A percentile compares a stretch with the other conserved stretches of the same genome.
These are phyloP conservation scores for Hyphopichia fennica DNA, from an alignment of 1,139 yeast genomes.

Conservation along the genomic window DNA sequence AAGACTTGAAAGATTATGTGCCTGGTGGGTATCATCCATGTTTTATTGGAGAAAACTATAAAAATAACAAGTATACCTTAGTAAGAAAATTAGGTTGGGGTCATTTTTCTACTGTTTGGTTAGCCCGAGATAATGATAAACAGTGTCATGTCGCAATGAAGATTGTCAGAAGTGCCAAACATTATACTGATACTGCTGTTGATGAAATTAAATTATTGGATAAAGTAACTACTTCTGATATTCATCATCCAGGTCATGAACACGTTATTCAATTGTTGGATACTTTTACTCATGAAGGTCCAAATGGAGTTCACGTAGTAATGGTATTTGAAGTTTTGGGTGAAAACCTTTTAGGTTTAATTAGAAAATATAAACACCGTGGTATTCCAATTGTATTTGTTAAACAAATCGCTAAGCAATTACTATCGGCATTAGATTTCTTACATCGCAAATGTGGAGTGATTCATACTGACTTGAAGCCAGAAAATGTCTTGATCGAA, in stretches of 20 bases:
- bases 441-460: constrained; percentile 86
- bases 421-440: constrained; percentile 74
- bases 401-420: constrained; percentile 78
- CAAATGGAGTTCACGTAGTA: constrained; percentile 74
- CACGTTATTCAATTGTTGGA: constrained; percentile 68
- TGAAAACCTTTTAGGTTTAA: constrained; percentile 71
- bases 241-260: constrained; percentile 64
- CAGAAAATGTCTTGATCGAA: constrained; percentile 83
- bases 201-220: constrained; percentile 75
- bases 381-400: constrained; percentile 76
- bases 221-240: constrained; percentile 42
- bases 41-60: constrained; percentile 69
- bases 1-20: constrained; percentile 66
- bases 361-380: constrained; percentile 64
- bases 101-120: constrained; percentile 52
- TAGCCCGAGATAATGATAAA: constrained; percentile 53
- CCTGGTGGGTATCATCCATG: constrained; percentile 91
- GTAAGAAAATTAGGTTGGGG: constrained; percentile 71
- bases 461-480: constrained; percentile 87
- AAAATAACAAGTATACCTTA: constrained; percentile 58
- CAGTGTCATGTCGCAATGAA: constrained; percentile 77
- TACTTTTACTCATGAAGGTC: constrained; percentile 67
- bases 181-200: constrained; percentile 80
- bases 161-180: constrained; percentile 74
- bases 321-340: constrained; percentile 92